Percentiles rank a stretch among this genome's conserved stretches.
Evolutionary conservation across 108 stramenopile species (phyloP).

Genomic region (Phaeodactylum tricornutum): DNA sequence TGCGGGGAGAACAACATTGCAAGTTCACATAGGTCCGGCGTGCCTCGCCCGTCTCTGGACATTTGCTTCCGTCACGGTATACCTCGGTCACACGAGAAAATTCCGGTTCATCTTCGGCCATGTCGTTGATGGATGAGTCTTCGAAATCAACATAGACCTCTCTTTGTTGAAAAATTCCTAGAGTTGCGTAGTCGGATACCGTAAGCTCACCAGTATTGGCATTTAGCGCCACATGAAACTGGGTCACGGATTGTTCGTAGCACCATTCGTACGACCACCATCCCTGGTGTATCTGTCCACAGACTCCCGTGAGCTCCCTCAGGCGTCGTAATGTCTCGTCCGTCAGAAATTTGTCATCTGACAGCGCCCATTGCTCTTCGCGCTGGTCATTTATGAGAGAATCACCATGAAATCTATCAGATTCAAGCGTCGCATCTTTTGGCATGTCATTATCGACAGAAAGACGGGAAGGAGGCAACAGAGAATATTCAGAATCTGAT

Average conservation of each 20-base stretch:
- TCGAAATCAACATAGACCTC: constrained; percentile 4
- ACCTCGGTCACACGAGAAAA: constrained; percentile 16
- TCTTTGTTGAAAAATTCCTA: constrained; percentile 39
- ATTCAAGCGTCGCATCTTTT: constrained; percentile 5
- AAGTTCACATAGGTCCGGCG: constrained; percentile 37
- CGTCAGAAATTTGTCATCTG: constrained; percentile 6
- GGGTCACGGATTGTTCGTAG: constrained; percentile 40
- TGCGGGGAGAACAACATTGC: constrained; percentile 47
- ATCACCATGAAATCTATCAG: too few species aligned
- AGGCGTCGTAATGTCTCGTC: constrained; percentile 12
- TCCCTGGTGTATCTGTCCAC: constrained; percentile 60
- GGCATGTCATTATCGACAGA: background rate
- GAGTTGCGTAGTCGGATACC: constrained; percentile 35
- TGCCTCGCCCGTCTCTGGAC: constrained; percentile 39
- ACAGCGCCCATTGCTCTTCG: constrained; percentile 5
- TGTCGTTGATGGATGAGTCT: background rate
- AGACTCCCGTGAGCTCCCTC: constrained; percentile 31
- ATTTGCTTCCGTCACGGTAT: constrained; percentile 40
- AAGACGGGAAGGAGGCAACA: background rate
- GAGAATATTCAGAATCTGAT: background rate
- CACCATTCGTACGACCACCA: constrained; percentile 94
- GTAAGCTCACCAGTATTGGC: constrained; percentile 7
- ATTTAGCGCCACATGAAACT: constrained; percentile 64
- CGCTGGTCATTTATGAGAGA: too few species aligned
- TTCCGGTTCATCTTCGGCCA: constrained; percentile 13